These are phyloP conservation scores for Paraphaeosphaeria minitans DNA, from an alignment of 2,329 filamentous ascomycete species.

Conservation along the genomic window DNA sequence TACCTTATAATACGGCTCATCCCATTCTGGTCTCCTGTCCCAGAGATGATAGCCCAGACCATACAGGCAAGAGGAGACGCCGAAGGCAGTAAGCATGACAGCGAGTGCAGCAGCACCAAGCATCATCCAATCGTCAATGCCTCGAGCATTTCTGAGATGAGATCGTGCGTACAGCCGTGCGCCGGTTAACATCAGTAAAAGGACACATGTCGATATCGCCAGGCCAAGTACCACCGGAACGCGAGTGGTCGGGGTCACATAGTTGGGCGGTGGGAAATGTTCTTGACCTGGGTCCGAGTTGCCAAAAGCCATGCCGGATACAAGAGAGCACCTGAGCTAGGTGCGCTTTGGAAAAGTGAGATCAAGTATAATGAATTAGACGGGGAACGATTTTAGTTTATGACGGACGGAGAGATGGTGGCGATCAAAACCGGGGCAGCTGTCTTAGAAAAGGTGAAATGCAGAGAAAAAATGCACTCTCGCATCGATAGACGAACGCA, in stretches of 20 bases:
- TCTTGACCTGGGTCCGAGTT: not conserved
- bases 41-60: conserved; percentile 8
- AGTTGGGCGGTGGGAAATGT: conserved; percentile 8
- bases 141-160: not conserved
- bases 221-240: conserved; percentile 8
- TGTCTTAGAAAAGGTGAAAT: not conserved
- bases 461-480: not conserved
- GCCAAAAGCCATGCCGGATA: conserved; percentile 5
- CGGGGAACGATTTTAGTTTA: not conserved
- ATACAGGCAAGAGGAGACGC: conserved; percentile 2
- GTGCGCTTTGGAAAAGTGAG: not conserved
- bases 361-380: not conserved
- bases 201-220: conserved; percentile 5
- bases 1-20: conserved; percentile 10
- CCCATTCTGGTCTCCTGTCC: conserved; percentile 6
- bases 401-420: not conserved
- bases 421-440: not conserved
- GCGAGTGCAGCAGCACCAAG: not conserved
- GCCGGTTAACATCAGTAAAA: not conserved
- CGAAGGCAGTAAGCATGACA: not conserved
- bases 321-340: not conserved
- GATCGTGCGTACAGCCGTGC: conserved; percentile 1
- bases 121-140: conserved; percentile 8
- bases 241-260: conserved; percentile 3
- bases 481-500: not conserved